These are phyloP conservation scores for Saccharomycopsis lassenensis DNA, from an alignment of 805 yeast species.

Conservation along the genomic window DNA sequence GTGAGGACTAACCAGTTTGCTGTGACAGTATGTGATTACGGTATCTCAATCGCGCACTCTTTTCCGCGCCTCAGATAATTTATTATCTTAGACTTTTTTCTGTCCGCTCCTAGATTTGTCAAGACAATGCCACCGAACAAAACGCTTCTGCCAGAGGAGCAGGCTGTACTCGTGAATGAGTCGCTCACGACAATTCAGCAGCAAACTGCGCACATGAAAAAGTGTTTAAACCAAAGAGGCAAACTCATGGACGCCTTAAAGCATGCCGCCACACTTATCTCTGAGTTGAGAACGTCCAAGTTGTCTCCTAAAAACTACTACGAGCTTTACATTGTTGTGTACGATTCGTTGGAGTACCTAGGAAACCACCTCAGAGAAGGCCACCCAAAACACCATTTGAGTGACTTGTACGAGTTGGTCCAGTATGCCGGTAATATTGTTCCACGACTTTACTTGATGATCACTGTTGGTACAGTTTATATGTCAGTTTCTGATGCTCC, in stretches of 20 bases:
- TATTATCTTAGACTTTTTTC: too few species aligned
- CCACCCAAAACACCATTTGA: constrained; percentile 59
- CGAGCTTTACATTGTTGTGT: constrained; percentile 75
- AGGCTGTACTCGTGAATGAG: constrained; percentile 28
- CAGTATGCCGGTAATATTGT: constrained; percentile 91
- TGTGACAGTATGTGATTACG: too few species aligned
- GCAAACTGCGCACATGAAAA: constrained; percentile 68
- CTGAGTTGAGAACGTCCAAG: constrained; percentile 66
- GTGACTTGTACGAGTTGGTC: constrained; percentile 87
- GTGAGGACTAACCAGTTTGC: too few species aligned
- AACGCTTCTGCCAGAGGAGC: constrained; percentile 21
- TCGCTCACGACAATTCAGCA: constrained; percentile 46
- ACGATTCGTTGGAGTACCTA: constrained; percentile 67
- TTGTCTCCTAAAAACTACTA: constrained; percentile 87
- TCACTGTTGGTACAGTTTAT: constrained; percentile 87
- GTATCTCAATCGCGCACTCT: too few species aligned
- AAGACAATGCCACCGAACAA: constrained; percentile 10
- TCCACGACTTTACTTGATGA: constrained; percentile 88
- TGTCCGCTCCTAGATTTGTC: too few species aligned
- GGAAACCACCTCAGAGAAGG: constrained; percentile 53
- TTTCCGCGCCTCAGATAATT: too few species aligned
- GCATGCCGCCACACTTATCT: constrained; percentile 72
- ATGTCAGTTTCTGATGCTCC: constrained; percentile 74
- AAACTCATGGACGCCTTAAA: constrained; percentile 80
- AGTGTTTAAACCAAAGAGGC: constrained; percentile 55